Conservation (phyloP, 2,329 filamentous ascomycete genomes). For the Tolypocladium tundrense region DNA sequence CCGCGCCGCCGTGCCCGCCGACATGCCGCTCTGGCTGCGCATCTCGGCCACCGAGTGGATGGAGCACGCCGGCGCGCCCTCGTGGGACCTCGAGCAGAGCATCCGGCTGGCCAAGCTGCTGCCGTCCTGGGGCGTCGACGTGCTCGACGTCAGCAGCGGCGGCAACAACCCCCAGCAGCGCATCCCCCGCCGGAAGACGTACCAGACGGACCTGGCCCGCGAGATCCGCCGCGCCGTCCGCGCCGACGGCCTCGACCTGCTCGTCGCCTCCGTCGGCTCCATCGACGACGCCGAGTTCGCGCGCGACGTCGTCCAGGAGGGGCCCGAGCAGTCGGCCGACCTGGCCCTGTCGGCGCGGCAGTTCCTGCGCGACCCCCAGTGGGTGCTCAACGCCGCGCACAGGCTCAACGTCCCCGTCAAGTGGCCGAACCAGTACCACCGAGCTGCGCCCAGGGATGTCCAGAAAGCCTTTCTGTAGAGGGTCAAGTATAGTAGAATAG, state of each 20-base stretch:
- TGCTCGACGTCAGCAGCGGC: constrained; percentile 72
- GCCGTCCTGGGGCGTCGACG: constrained; percentile 63
- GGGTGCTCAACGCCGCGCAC: constrained; percentile 63
- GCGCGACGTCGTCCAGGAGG: constrained; percentile 42
- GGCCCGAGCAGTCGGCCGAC: constrained; percentile 38
- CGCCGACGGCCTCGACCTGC: constrained; percentile 37
- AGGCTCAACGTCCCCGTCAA: constrained; percentile 61
- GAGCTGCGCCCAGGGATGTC: constrained; percentile 19
- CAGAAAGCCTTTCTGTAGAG: background rate
- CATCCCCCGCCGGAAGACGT: constrained; percentile 52
- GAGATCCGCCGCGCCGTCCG: constrained; percentile 57
- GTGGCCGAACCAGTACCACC: constrained; percentile 58
- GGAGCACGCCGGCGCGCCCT: constrained; percentile 32
- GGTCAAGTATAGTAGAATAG: background rate
- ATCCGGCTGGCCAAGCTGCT: constrained; percentile 59
- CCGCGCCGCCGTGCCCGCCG: constrained; percentile 39
- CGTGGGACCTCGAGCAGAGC: constrained; percentile 56
- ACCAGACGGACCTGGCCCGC: constrained; percentile 66
- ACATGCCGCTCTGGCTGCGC: constrained; percentile 47
- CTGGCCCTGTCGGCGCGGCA: constrained; percentile 64
- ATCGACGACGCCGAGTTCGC: constrained; percentile 63
- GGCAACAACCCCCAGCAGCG: constrained; percentile 56
- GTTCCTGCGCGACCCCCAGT: constrained; percentile 73
- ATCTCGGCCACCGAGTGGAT: constrained; percentile 56
- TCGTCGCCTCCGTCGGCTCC: constrained; percentile 65